Conservation (phyloP, 2,329 filamentous ascomycete genomes). For the Aspergillus latus region DNA sequence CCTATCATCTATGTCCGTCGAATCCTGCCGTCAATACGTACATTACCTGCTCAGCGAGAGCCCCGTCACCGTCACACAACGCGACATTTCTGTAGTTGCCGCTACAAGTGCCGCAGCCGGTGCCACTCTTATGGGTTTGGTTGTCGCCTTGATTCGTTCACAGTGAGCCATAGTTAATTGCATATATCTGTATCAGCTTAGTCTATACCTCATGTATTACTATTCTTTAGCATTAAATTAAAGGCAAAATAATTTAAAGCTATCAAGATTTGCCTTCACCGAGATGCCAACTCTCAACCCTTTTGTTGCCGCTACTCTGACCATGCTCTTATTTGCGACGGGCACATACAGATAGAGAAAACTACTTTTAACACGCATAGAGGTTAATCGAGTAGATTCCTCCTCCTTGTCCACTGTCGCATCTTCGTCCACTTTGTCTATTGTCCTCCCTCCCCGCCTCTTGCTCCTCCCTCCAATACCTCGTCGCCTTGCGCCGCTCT, state of each 20-base stretch:
- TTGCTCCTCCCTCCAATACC: too few relatives aligned
- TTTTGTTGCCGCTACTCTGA: too few relatives aligned
- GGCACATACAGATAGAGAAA: too few relatives aligned
- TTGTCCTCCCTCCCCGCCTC: too few relatives aligned
- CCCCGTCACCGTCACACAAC: slow-evolving; percentile 62
- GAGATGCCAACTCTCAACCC: too few relatives aligned
- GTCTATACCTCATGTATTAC: not conserved
- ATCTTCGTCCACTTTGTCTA: too few relatives aligned
- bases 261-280: too few relatives aligned
- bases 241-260: not conserved
- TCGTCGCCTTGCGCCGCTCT: too few relatives aligned
- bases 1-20: slow-evolving; percentile 31
- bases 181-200: not conserved
- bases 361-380: too few relatives aligned
- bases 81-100: slow-evolving; percentile 68
- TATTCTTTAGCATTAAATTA: not conserved
- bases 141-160: slow-evolving; percentile 53
- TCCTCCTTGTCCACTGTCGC: too few relatives aligned
- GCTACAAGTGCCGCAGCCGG: slow-evolving; percentile 67
- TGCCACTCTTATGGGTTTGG: slow-evolving; percentile 57
- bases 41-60: slow-evolving; percentile 67
- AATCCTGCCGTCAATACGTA: slow-evolving; percentile 52
- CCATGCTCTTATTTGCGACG: too few relatives aligned
- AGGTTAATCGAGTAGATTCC: too few relatives aligned
- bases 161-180: slow-evolving; percentile 29